Base-by-base conservation (phyloP, 257 asterid species). In the Ligustrum vulgare region DNA sequence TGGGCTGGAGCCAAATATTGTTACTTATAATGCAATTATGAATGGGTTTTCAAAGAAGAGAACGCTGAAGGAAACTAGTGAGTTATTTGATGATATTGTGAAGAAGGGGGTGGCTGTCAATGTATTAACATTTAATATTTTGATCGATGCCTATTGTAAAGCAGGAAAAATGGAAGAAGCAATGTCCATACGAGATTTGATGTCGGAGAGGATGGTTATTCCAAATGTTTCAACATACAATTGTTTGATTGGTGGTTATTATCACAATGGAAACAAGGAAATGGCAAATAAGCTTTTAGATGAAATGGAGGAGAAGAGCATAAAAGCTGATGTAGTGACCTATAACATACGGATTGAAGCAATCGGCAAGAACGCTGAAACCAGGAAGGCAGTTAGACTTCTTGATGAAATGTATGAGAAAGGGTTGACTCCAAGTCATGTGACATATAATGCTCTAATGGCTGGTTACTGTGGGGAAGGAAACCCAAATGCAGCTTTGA, bases 171-270 rank as follows among this genome's bases (percentile, higher is more conserved):
- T 89, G 80, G 88, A 81, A 28, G 93, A 92, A 76, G 96, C 96
- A 12, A 65, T 84, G 15, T 77, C 80, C 11, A 36, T 87, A 72
- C 85, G 49, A 72, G 79, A 86, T 69, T 67, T 78, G 34, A 94
- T 94, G 99, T 41, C 65, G 73, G 88, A 81, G 10, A 89, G 78
- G 80, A 83, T 32, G 80, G 80, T 92, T 25, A 78, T 56, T 68
- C 96, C 96, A 8, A 80, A 54, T 78, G 91, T 87, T 80, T 88
- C 98, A 18, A 92, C 99, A 2, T 94, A 88, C 79, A 94, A 92
- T 77, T 87, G 96, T 84, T 76, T 94, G 70, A 77, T 92, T 32
- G 93, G 94, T 75, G 98, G 94, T 71, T 89, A 77, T 87, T 85
- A 70, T 82, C 80, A 73, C 18, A 82, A 76, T 28, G 96, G 92